Conservation (phyloP, 352 stramenopile genomes). For the Pythium sukuiense region DNA sequence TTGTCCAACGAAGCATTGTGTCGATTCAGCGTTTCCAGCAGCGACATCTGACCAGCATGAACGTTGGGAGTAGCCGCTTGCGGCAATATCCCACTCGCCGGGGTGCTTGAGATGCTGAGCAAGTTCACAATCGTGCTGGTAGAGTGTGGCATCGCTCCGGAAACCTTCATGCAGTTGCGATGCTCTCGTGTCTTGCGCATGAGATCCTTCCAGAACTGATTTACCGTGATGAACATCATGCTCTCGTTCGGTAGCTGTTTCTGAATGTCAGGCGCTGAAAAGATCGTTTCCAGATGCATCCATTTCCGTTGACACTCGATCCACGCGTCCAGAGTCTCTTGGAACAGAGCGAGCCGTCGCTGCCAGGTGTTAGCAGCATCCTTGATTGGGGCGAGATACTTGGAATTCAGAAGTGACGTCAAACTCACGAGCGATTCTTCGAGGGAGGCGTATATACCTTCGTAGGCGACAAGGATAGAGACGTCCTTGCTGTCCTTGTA, state of each 20-base stretch:
- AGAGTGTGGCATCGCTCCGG: conserved; percentile 32
- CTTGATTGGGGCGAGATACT: conserved; percentile 84
- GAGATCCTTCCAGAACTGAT: conserved; percentile 82
- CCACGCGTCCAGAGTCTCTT: conserved; percentile 83
- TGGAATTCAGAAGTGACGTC: conserved; percentile 88
- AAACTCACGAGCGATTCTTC: conserved; percentile 92
- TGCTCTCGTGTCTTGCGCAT: conserved; percentile 68
- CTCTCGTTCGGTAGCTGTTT: conserved; percentile 78
- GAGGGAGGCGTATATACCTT: conserved; percentile 73
- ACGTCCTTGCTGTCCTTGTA: conserved; percentile 92
- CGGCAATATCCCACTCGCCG: not conserved
- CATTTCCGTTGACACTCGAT: conserved; percentile 80
- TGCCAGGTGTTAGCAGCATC: conserved; percentile 71
- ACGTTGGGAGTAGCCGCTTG: conserved; percentile 6
- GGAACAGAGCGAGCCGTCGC: conserved; percentile 63
- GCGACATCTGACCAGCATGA: conserved; percentile 23
- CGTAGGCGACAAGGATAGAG: conserved; percentile 80
- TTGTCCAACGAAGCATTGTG: conserved; percentile 71
- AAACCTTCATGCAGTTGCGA: conserved; percentile 65
- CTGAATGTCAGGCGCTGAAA: conserved; percentile 79
- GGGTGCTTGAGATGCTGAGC: not conserved
- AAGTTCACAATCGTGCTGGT: conserved; percentile 13
- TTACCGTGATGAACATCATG: conserved; percentile 53
- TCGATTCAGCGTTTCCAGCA: conserved; percentile 65
- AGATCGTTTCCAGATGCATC: conserved; percentile 84